phyloP scores from a whole-genome alignment of 345 rosid genomes.

The Eucalyptus urophylla region DNA sequence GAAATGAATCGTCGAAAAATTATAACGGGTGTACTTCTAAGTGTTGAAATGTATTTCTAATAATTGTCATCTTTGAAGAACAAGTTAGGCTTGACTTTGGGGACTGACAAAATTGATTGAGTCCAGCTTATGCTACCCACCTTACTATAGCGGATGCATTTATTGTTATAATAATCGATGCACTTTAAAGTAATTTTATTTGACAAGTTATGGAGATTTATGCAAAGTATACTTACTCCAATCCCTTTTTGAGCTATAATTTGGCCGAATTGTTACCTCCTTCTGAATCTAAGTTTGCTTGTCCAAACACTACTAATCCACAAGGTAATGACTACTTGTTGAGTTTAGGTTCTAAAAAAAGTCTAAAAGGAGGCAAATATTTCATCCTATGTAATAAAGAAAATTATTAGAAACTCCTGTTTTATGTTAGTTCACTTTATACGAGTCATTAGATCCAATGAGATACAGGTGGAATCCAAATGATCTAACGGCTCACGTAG shows the following conservation, averaged over 20 bases:
- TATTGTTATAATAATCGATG: not conserved
- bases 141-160: not conserved
- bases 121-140: not conserved
- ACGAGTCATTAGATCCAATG: too few relatives aligned
- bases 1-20: not conserved
- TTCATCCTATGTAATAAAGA: accelerated
- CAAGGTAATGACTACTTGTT: not conserved
- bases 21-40: accelerated
- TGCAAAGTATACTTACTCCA: not conserved
- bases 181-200: not conserved
- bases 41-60: not conserved
- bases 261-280: not conserved
- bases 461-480: not conserved
- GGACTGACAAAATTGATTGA: not conserved
- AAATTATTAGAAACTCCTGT: not conserved
- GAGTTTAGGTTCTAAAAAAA: not conserved
- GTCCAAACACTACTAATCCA: not conserved
- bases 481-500: not conserved
- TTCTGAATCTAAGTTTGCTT: not conserved
- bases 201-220: not conserved
- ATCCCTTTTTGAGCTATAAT: not conserved
- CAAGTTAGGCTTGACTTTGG: not conserved
- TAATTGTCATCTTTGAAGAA: not conserved
- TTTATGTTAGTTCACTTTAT: not conserved
- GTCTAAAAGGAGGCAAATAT: not conserved